These are phyloP conservation scores for Blastobotrys mokoenaii DNA, from an alignment of 805 yeast species.

Conservation along the genomic window DNA sequence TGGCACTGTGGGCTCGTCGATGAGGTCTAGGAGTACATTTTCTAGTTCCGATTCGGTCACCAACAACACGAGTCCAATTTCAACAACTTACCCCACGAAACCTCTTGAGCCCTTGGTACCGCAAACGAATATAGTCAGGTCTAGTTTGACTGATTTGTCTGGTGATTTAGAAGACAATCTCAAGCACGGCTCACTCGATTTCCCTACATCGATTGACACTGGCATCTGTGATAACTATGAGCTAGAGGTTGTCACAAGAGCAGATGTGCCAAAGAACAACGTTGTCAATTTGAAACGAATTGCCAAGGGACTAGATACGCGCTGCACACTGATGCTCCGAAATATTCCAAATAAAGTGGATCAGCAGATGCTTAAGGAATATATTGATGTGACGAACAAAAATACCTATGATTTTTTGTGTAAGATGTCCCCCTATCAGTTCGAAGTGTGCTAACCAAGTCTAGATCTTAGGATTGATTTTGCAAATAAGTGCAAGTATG, in stretches of 20 bases:
- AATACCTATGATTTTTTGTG: constrained; percentile 34
- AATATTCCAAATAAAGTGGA: constrained; percentile 47
- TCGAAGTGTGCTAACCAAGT: neutral
- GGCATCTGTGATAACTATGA: neutral
- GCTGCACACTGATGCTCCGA: constrained; percentile 45
- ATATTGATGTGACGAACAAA: constrained; percentile 38
- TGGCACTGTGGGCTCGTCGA: no score
- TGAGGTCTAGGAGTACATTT: no score
- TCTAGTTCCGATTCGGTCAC: no score
- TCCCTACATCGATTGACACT: neutral
- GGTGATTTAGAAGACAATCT: constrained; percentile 3
- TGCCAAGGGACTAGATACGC: constrained; percentile 33
- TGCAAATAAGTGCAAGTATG: constrained; percentile 39
- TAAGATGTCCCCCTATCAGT: no score
- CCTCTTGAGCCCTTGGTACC: no score
- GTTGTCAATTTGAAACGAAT: constrained; percentile 35
- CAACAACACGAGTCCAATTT: no score
- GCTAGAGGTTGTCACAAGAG: constrained; percentile 19
- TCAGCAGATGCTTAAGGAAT: constrained; percentile 37
- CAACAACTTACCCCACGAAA: no score
- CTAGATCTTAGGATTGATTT: constrained; percentile 43
- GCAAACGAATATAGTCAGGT: neutral
- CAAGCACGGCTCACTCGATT: constrained; percentile 8
- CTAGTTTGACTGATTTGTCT: constrained; percentile 5
- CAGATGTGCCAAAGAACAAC: constrained; percentile 28